phyloP scores from a whole-genome alignment of 768 basidiomycete genomes.

The Lactarius sp. region DNA sequence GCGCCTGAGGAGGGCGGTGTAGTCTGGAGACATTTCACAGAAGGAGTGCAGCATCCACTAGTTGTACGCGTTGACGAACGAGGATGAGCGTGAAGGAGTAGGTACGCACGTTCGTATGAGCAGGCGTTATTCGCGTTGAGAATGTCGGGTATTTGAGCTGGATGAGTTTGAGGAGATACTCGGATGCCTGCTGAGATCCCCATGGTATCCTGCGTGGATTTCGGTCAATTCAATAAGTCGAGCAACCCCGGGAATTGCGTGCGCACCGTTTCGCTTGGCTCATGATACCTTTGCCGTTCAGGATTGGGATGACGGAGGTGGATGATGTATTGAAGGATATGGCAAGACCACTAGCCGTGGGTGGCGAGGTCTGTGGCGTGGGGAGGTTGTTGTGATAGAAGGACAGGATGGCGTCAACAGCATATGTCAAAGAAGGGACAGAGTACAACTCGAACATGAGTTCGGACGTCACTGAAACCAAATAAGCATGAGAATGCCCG shows the following conservation, averaged over 20 bases:
- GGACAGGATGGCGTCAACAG: slow-evolving; percentile 87
- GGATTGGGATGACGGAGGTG: slow-evolving; percentile 85
- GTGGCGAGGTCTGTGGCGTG: slow-evolving; percentile 33
- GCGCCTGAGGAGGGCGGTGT: slow-evolving; percentile 55
- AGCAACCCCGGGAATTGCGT: not conserved
- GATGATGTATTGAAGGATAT: slow-evolving; percentile 90
- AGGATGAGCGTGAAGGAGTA: not conserved
- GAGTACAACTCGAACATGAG: slow-evolving; percentile 92
- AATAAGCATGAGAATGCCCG: not conserved
- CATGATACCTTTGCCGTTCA: slow-evolving; percentile 77
- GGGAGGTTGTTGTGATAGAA: slow-evolving; percentile 75
- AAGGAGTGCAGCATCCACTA: slow-evolving; percentile 92
- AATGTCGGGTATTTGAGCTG: slow-evolving; percentile 96
- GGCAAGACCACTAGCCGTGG: slow-evolving; percentile 69
- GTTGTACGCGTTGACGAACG: not conserved
- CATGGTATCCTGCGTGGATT: slow-evolving; percentile 73
- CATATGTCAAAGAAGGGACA: slow-evolving; percentile 81
- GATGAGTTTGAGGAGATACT: slow-evolving; percentile 87
- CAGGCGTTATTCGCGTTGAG: slow-evolving; percentile 71
- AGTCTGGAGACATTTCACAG: slow-evolving; percentile 79
- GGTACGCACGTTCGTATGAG: slow-evolving; percentile 66
- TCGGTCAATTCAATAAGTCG: not conserved
- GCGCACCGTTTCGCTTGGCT: slow-evolving; percentile 80
- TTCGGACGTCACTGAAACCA: slow-evolving; percentile 77
- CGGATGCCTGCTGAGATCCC: slow-evolving; percentile 86